These are phyloP conservation scores for Oidiodendron maius DNA, from an alignment of 495 filamentous ascomycete genomes.

Conservation along the genomic window DNA sequence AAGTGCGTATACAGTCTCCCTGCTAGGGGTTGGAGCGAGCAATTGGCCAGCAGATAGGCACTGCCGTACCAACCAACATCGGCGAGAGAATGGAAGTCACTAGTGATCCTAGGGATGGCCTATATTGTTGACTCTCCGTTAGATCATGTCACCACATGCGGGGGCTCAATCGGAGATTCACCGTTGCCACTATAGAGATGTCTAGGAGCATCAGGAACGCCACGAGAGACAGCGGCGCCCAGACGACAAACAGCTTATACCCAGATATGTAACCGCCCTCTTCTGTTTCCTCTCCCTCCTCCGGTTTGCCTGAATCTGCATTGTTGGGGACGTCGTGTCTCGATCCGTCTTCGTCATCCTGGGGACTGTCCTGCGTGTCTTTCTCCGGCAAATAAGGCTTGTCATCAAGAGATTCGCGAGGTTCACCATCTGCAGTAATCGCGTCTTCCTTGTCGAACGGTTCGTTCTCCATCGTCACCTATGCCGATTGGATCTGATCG, in stretches of 20 bases:
- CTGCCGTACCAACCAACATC: too few relatives aligned
- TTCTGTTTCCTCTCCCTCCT: too few relatives aligned
- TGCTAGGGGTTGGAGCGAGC: constrained; percentile 34
- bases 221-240: constrained; percentile 27
- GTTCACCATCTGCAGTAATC: too few relatives aligned
- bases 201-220: constrained; percentile 45
- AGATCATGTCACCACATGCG: background rate
- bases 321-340: too few relatives aligned
- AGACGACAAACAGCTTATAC: constrained; percentile 20
- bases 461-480: too few relatives aligned
- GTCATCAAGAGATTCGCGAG: too few relatives aligned
- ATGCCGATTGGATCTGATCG: too few relatives aligned
- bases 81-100: constrained; percentile 29
- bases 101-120: constrained; percentile 37
- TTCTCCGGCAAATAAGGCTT: too few relatives aligned
- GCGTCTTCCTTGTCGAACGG: too few relatives aligned
- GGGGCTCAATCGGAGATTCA: constrained; percentile 18
- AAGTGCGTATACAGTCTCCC: constrained; percentile 42
- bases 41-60: background rate
- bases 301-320: too few relatives aligned
- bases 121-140: background rate
- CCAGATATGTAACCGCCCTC: constrained; percentile 12
- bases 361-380: too few relatives aligned
- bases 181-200: constrained; percentile 38
- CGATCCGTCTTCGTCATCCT: too few relatives aligned